phyloP scores from a whole-genome alignment of 2,329 filamentous ascomycete species.

The Aspergillus sp. region DNA sequence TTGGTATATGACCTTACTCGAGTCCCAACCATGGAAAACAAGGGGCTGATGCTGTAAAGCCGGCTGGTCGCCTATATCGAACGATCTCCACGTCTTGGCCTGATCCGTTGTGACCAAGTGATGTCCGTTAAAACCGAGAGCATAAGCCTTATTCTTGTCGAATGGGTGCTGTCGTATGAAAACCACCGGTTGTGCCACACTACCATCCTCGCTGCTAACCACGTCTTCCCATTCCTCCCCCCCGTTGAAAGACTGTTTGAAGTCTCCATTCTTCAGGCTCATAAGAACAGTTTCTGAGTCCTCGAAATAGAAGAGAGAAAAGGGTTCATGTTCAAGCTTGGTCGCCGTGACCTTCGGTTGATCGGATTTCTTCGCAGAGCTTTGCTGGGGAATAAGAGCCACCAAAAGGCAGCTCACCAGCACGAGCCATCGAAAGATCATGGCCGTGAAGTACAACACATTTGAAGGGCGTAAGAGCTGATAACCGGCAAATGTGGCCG shows the following conservation, averaged over 20 bases:
- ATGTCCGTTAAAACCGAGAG: constrained; percentile 66
- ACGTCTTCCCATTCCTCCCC: constrained; percentile 70
- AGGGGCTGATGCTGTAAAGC: constrained; percentile 15
- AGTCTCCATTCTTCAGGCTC: constrained; percentile 62
- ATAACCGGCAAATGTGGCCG: background rate
- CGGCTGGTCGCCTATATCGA: constrained; percentile 58
- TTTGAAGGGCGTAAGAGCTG: constrained; percentile 25
- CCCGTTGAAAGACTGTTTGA: constrained; percentile 79
- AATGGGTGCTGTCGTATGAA: constrained; percentile 75
- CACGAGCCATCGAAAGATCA: constrained; percentile 49
- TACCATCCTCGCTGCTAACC: constrained; percentile 63
- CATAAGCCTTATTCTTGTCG: constrained; percentile 76
- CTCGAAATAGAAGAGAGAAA: constrained; percentile 83
- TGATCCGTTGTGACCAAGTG: constrained; percentile 85
- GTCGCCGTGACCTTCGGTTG: constrained; percentile 66
- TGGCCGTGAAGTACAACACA: constrained; percentile 33
- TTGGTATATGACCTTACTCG: constrained; percentile 83
- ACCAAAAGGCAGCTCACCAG: constrained; percentile 55
- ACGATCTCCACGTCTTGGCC: constrained; percentile 78
- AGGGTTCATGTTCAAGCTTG: constrained; percentile 66
- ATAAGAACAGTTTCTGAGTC: constrained; percentile 81
- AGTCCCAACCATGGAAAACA: constrained; percentile 77
- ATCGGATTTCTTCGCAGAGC: constrained; percentile 56
- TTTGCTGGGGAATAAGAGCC: constrained; percentile 45
- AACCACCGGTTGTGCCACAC: constrained; percentile 49